phyloP scores from a whole-genome alignment of 306 rosid genomes.

The Urtica urens region DNA sequence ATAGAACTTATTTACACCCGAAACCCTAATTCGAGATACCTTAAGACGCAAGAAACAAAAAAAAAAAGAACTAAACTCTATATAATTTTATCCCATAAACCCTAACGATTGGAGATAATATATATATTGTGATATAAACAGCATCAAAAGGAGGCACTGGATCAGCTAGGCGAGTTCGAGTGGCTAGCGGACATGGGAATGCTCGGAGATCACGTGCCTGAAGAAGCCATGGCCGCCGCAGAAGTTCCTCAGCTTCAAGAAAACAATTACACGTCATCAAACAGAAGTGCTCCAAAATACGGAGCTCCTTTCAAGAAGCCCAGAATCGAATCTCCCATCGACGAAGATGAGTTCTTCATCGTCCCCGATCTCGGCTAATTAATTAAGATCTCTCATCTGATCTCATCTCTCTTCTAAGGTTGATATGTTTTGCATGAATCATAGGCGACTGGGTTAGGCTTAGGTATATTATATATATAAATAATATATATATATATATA shows the following conservation, averaged over 20 bases:
- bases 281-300: slow-evolving; percentile 45
- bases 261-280: slow-evolving; percentile 22
- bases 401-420: no score
- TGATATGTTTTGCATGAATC: slow-evolving; percentile 2
- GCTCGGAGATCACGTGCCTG: slow-evolving; percentile 56
- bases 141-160: slow-evolving; percentile 64
- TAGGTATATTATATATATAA: no score
- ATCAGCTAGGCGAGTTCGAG: slow-evolving; percentile 81
- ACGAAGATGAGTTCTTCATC: slow-evolving; percentile 69
- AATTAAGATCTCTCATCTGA: not conserved
- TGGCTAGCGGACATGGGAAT: slow-evolving; percentile 75
- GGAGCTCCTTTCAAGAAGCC: slow-evolving; percentile 57
- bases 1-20: no score
- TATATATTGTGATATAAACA: no score
- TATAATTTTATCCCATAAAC: no score
- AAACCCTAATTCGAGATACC: no score
- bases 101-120: no score
- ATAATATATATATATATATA: no score
- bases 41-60: no score
- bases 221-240: slow-evolving; percentile 63
- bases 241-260: slow-evolving; percentile 92
- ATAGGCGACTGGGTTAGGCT: no score
- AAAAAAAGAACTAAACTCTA: no score
- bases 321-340: slow-evolving; percentile 44
- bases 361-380: slow-evolving; percentile 84